A percentile compares a stretch with the other conserved stretches of the same genome.
Evolutionary conservation across 345 rosid genomes (phyloP).

Genomic region (Aethionema arabicum): DNA sequence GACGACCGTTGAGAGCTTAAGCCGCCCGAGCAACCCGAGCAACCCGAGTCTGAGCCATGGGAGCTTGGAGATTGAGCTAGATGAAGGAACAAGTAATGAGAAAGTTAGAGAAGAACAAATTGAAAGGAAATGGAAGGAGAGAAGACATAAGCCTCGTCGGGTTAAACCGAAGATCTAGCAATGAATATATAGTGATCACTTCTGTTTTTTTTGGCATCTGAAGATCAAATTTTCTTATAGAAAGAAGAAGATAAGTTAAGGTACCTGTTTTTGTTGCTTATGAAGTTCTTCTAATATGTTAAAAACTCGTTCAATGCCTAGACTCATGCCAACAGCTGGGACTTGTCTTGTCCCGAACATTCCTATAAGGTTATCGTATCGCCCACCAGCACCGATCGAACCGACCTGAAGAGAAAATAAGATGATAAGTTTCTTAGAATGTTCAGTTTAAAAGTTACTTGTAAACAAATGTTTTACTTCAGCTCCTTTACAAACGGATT

Average conservation of each 20-base stretch:
- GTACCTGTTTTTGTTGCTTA: conserved; percentile 60
- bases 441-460: neutral
- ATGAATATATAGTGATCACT: neutral
- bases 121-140: conserved; percentile 42
- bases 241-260: conserved; percentile 3
- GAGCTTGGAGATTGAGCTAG: conserved; percentile 10
- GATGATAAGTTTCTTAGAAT: neutral
- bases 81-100: conserved; percentile 10
- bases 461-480: conserved; percentile 48
- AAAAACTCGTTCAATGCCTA: conserved; percentile 76
- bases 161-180: conserved; percentile 11
- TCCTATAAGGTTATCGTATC: conserved; percentile 78
- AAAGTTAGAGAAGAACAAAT: conserved; percentile 35
- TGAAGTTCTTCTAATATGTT: conserved; percentile 66
- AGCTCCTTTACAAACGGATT: conserved; percentile 80
- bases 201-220: neutral
- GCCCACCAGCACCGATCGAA: conserved; percentile 78
- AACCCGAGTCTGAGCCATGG: neutral
- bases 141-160: conserved; percentile 41
- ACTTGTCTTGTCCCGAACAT: conserved; percentile 74
- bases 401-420: conserved; percentile 71
- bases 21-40: too few relatives aligned
- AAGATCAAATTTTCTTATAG: conserved; percentile 3
- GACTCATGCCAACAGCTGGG: conserved; percentile 80
- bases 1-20: neutral